Base-by-base conservation (phyloP, 2,329 filamentous ascomycete species). In the Ophiocordyceps robertsii region DNA sequence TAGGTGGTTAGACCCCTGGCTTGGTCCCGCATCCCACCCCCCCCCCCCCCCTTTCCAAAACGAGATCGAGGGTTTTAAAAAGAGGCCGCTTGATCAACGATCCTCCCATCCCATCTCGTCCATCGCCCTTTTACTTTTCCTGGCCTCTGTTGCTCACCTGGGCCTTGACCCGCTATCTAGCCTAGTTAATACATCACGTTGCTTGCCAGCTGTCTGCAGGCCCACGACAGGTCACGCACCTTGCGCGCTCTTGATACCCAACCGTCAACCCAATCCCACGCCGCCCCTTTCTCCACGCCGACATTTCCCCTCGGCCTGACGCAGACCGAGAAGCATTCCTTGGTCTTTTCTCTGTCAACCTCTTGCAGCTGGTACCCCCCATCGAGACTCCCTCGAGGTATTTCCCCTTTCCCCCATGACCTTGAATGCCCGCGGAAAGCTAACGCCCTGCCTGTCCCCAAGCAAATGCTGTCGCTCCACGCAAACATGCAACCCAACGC, bases 401-500 rank as follows among this genome's bases (percentile, higher is more conserved):
- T 11, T 38, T 27, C 29, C 1, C 29, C 11, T 7, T 10, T 35
- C 36, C 29, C 13, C 11, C 29, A 10, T 37, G n/a, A 10, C 17
- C 16, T 10, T 19, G 19, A 19, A 19, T 19, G 19, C n/a, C 37
- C 9, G 7, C n/a, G 24, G 9, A 9, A 6, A 9, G 24, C 24
- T 27, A 27, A 27, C 24, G 24, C 24, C 9, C 24, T 9, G 24
- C 6, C 24, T 27, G 24, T 27, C 7, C 24, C 9, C 4, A 6
- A 30, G 24, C 10, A 29, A 16, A 39, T 29, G 24, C 14, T 29
- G 8, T 39, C 27, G 10, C 21, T 38, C n/a, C 24, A n/a, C 16
- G 16, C 12, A 12, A 41, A 19, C 30, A 49, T 49, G 49, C 64
- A 63, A 50, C 53, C 60, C 56, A 52, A 45, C 43, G 41, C 49